Evolutionary conservation across 2,329 filamentous ascomycete genomes (phyloP), one percentile per base, ranked within the genome.

Genomic region (Paramyrothecium roridum): DNA sequence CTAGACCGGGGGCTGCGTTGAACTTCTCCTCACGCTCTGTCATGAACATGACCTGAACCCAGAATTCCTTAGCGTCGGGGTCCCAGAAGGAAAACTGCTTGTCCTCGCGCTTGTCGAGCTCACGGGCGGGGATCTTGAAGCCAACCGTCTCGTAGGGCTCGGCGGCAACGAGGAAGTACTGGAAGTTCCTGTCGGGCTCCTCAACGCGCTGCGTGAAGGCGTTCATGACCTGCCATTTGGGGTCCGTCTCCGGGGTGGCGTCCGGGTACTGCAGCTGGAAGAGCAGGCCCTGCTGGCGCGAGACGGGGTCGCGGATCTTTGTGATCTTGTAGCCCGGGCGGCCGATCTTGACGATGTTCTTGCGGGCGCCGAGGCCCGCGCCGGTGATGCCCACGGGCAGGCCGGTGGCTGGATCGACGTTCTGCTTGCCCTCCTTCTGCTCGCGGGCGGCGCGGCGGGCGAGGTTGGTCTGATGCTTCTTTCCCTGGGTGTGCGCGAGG

Each of bases 381-480:
- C 64, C 63, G 3, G 88, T 85, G 67, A 96, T 87, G 50, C 90
- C 90, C 2, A 88, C 81, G 10, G 91, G 89, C 43, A 90, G 73
- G 1, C 85, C 87, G 11, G 86, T 89, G 53, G 88, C 78, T 20
- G 85, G 83, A 67, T 89, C 86, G 63, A 89, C 76, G 57, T 88
- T 82, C 43, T 81, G 80, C 57, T 88, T 88, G 52, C 92, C 92
- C 66, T 98, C 90, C 70, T 93, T 91, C 70, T 96, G 89, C 74
- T 99, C 95, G 67, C 93, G 88, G n/a, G 95, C 95, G 8, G 93
- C 95, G 67, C 95, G 91, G 11, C 95, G 88, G 26, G 95, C 95
- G 52, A 99, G 86, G 76, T 99, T 99, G 57, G 95, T 98, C 78
- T 99, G 95, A 77, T 99, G 95, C 78, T 99, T 99, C 71, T 95